Conservation (phyloP, 2,329 filamentous ascomycete species). For the Fusarium praegraminearum region DNA sequence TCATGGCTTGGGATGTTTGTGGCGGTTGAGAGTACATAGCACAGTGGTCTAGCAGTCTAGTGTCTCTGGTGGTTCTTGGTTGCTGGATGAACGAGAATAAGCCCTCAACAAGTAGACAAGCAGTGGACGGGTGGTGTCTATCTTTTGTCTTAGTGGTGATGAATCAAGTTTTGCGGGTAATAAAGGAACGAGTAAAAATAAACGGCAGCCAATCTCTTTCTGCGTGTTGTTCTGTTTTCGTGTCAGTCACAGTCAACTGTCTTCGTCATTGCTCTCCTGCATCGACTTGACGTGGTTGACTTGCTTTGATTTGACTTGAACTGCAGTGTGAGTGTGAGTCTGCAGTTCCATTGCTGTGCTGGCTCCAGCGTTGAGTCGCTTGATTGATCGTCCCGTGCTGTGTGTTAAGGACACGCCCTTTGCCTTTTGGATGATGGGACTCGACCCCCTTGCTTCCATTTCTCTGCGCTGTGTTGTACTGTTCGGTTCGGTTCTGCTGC, state of each 20-base stretch:
- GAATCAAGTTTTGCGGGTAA: constrained; percentile 29
- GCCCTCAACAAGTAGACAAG: constrained; percentile 19
- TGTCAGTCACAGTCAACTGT: constrained; percentile 18
- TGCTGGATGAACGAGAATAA: constrained; percentile 37
- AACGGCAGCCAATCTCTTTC: constrained; percentile 18
- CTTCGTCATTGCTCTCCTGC: constrained; percentile 37
- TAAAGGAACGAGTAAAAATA: constrained; percentile 22
- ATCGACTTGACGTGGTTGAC: constrained; percentile 38
- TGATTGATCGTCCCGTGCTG: constrained; percentile 35
- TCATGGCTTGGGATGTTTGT: constrained; percentile 21
- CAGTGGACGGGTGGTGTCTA: constrained; percentile 8
- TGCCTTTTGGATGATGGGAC: background rate
- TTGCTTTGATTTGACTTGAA: constrained; percentile 29
- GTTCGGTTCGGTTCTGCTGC: background rate
- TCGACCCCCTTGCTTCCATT: constrained; percentile 31
- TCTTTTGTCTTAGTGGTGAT: constrained; percentile 22
- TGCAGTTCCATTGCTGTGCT: constrained; percentile 40
- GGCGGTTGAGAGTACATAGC: constrained; percentile 18
- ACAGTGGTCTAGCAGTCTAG: background rate
- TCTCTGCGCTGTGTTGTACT: constrained; percentile 3
- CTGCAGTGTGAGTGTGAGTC: constrained; percentile 27
- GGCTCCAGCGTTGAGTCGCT: constrained; percentile 43
- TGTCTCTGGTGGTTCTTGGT: constrained; percentile 9
- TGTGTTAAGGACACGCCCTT: constrained; percentile 25
- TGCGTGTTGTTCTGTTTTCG: constrained; percentile 38